Evolutionary conservation across 164 flowering plant species (phyloP).

Genomic region (Pachysandra terminalis): DNA sequence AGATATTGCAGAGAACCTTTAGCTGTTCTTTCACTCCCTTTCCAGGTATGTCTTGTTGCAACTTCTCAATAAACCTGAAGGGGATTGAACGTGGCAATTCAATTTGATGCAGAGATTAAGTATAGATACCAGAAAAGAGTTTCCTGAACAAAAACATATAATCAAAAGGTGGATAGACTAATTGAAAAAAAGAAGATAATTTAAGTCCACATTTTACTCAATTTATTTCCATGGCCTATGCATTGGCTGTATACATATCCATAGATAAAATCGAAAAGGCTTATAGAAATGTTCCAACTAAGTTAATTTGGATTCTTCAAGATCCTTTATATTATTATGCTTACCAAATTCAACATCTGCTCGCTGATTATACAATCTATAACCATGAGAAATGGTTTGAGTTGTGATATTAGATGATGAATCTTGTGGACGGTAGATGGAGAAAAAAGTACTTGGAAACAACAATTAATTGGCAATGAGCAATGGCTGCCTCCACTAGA

Average conservation of each 20-base stretch:
- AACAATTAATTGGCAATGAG: conserved; percentile 93
- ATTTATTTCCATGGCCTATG: too few relatives aligned
- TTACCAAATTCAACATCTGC: neutral
- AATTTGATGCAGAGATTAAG: too few relatives aligned
- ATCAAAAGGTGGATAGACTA: neutral
- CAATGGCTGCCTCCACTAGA: conserved; percentile 75
- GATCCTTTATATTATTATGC: neutral
- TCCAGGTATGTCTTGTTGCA: conserved; percentile 52
- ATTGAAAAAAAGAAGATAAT: too few relatives aligned
- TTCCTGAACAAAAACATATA: neutral
- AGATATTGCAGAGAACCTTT: neutral
- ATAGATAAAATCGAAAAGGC: too few relatives aligned
- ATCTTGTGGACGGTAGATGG: neutral
- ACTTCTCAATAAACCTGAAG: conserved; percentile 75
- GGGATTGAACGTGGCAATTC: too few relatives aligned
- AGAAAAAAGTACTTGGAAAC: conserved; percentile 76
- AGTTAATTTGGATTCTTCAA: too few relatives aligned
- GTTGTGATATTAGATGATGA: neutral
- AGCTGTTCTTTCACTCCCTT: neutral
- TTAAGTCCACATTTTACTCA: too few relatives aligned
- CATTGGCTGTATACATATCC: too few relatives aligned
- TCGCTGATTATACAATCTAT: neutral
- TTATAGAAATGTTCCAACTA: neutral
- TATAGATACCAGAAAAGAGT: neutral
- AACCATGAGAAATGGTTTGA: neutral